phyloP scores from a whole-genome alignment of 1,139 yeast genomes.

The Insectozyma bohioensis region DNA sequence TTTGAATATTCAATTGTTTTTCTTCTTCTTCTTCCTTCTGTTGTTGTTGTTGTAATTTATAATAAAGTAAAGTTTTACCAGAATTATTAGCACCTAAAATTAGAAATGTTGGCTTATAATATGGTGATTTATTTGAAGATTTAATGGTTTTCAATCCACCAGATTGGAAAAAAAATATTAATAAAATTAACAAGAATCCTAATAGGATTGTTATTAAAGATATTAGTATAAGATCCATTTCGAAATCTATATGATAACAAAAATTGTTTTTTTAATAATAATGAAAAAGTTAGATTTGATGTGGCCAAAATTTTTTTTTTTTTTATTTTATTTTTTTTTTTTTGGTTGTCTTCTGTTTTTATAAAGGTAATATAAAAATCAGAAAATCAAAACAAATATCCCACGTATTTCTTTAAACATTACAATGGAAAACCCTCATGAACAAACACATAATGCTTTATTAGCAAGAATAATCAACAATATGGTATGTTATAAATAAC shows the following conservation, averaged over 20 bases:
- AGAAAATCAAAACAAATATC: constrained; percentile 4
- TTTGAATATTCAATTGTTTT: constrained; percentile 17
- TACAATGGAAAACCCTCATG: constrained; percentile 85
- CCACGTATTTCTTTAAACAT: too few species aligned
- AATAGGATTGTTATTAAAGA: constrained; percentile 21
- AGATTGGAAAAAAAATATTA: constrained; percentile 25
- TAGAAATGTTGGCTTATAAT: constrained; percentile 53
- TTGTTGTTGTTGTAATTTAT: constrained; percentile 20
- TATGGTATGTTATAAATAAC: constrained; percentile 49
- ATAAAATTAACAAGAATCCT: constrained; percentile 25
- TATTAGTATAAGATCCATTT: constrained; percentile 28
- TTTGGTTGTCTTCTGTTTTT: neutral
- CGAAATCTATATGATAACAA: neutral
- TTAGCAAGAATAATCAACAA: constrained; percentile 75
- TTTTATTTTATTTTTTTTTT: neutral
- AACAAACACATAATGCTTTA: constrained; percentile 77
- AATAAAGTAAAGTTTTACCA: constrained; percentile 76
- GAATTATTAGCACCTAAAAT: constrained; percentile 70
- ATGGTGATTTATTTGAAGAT: constrained; percentile 14
- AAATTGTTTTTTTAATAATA: neutral
- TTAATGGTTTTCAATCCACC: constrained; percentile 22
- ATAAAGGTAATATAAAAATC: neutral
- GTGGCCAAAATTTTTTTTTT: neutral
- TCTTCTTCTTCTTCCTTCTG: constrained; percentile 11
- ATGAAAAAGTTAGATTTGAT: neutral